A percentile compares a stretch with the other conserved stretches of the same genome.
Evolutionary conservation across 495 filamentous ascomycete genomes (phyloP).

Genomic region (Parachaetomium inaequale): DNA sequence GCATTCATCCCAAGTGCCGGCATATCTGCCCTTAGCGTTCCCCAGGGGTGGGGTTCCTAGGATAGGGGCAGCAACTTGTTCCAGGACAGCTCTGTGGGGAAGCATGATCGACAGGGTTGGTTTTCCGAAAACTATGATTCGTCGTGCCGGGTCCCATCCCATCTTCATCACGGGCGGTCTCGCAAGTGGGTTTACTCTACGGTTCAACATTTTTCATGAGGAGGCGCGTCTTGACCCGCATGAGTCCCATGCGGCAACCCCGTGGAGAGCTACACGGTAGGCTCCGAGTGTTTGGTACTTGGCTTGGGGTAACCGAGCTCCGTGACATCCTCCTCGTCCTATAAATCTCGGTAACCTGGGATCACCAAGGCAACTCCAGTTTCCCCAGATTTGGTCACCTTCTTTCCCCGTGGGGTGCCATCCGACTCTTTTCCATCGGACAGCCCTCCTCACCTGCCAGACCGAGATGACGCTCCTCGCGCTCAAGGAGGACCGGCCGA

Average conservation of each 20-base stretch:
- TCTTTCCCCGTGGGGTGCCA: neutral
- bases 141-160: neutral
- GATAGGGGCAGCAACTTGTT: neutral
- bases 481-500: conserved; percentile 62
- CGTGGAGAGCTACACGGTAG: conserved; percentile 22
- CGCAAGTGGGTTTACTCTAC: neutral
- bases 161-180: neutral
- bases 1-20: conserved; percentile 23
- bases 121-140: conserved; percentile 19
- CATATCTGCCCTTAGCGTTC: conserved; percentile 7
- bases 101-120: conserved; percentile 4
- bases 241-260: conserved; percentile 14
- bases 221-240: conserved; percentile 11
- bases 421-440: neutral
- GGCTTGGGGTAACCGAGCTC: conserved; percentile 10
- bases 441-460: neutral
- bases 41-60: conserved; percentile 9
- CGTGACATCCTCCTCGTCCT: neutral
- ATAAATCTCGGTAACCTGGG: conserved; percentile 21
- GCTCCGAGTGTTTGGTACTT: conserved; percentile 10
- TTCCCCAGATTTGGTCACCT: conserved; percentile 12
- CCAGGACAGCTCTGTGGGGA: conserved; percentile 17
- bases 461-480: conserved; percentile 55
- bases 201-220: conserved; percentile 19
- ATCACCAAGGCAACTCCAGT: neutral